Percentiles rank a stretch among this genome's conserved stretches.
phyloP scores from a whole-genome alignment of 2,329 filamentous ascomycete genomes.

The Ophiobolus disseminans region DNA sequence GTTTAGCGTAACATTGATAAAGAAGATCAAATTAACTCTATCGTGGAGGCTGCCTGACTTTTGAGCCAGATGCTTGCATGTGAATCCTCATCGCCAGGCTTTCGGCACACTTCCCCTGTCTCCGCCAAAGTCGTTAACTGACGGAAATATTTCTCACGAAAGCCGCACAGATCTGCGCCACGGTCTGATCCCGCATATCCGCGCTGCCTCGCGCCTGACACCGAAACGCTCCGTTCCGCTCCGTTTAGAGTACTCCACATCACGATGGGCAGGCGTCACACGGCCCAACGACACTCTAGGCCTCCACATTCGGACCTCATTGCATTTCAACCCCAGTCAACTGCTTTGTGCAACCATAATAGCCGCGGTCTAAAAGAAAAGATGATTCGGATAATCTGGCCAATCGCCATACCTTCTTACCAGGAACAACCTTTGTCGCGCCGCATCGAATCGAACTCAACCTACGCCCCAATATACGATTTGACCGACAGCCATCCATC shows the following conservation, averaged over 20 bases:
- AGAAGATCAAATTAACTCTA: neutral
- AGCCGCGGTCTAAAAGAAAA: neutral
- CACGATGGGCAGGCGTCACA: neutral
- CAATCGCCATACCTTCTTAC: constrained; percentile 1
- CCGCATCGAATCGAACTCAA: constrained; percentile 2
- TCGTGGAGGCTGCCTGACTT: neutral
- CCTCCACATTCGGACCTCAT: neutral
- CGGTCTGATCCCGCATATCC: neutral
- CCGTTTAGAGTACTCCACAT: constrained; percentile 1
- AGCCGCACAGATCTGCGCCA: neutral
- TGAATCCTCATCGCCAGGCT: neutral
- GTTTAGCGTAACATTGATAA: neutral
- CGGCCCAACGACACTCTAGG: neutral
- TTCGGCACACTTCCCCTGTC: neutral
- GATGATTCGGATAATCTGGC: constrained; percentile 2
- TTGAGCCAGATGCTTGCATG: neutral
- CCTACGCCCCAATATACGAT: neutral
- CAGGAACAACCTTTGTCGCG: constrained; percentile 3
- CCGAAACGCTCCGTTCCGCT: constrained; percentile 5
- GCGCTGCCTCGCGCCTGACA: constrained; percentile 1
- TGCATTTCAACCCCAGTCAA: neutral
- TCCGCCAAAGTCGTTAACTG: neutral
- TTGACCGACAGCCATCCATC: constrained; percentile 4
- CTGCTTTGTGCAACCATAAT: neutral
- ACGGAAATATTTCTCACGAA: neutral